Evolutionary conservation across 2,329 filamentous ascomycete species (phyloP).

Genomic region (Pseudopyricularia cyperi): DNA sequence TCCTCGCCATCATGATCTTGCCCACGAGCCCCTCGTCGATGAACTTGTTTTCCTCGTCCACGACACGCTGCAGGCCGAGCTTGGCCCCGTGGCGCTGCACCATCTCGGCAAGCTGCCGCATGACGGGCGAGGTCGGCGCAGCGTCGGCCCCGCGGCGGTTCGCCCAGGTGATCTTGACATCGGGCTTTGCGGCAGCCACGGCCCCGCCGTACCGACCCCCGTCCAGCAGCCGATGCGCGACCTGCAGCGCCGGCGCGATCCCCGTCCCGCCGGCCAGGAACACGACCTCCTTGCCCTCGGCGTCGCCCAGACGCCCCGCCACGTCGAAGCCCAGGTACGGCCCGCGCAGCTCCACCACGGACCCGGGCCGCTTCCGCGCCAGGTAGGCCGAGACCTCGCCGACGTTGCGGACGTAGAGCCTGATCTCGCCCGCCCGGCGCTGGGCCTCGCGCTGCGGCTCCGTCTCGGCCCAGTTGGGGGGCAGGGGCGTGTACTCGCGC

Average conservation of each 20-base stretch:
- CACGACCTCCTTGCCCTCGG: constrained; percentile 37
- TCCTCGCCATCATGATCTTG: constrained; percentile 7
- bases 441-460: constrained; percentile 16
- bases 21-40: constrained; percentile 32
- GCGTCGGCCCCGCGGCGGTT: constrained; percentile 56
- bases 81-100: constrained; percentile 41
- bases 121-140: constrained; percentile 36
- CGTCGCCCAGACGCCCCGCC: constrained; percentile 16
- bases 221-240: constrained; percentile 49
- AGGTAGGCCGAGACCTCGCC: constrained; percentile 78
- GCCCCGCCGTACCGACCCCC: constrained; percentile 11
- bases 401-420: constrained; percentile 69
- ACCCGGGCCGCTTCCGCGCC: constrained; percentile 46
- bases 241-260: constrained; percentile 79
- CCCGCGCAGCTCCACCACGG: constrained; percentile 63
- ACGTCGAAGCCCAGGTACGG: constrained; percentile 58
- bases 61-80: constrained; percentile 58
- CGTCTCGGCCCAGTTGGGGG: constrained; percentile 26
- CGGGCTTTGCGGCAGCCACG: constrained; percentile 15
- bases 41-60: constrained; percentile 65
- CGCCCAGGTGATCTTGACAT: constrained; percentile 72
- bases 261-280: constrained; percentile 91
- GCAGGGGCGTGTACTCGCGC: constrained; percentile 80
- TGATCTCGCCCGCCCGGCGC: constrained; percentile 29
- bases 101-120: constrained; percentile 49